phyloP scores from a whole-genome alignment of 441 rosid species.

The Raphanus hybrid region DNA sequence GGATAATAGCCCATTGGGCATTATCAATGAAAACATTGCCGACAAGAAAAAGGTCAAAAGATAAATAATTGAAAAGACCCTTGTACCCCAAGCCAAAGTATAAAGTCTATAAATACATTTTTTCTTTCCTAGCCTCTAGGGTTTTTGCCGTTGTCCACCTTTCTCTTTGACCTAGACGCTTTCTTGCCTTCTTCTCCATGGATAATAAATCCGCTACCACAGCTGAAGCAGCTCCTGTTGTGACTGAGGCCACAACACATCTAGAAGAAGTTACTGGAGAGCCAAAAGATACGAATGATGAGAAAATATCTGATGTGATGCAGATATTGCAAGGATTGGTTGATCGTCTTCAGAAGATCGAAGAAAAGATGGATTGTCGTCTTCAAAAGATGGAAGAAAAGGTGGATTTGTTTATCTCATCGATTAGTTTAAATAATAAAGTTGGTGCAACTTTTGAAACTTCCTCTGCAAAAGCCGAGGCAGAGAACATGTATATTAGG shows the following conservation, averaged over 20 bases:
- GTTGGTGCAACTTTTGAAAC: no score
- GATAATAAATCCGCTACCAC: neutral
- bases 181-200: neutral
- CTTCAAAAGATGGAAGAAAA: constrained; percentile 6
- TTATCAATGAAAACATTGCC: no score
- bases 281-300: neutral
- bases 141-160: neutral
- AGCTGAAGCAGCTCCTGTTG: constrained; percentile 3
- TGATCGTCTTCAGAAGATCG: neutral
- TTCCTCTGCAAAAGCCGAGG: neutral
- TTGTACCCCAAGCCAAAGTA: neutral
- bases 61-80: neutral
- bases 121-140: neutral
- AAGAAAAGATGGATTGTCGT: neutral
- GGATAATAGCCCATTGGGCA: no score
- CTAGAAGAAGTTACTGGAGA: neutral
- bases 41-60: no score
- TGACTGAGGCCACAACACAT: neutral
- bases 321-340: neutral
- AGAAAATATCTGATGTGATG: neutral
- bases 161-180: neutral
- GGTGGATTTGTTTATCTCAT: constrained; percentile 6
- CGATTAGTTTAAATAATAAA: neutral
- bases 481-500: neutral
- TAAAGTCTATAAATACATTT: neutral